phyloP scores from a whole-genome alignment of 257 asterid species.

The Solanum bulbocastanum region DNA sequence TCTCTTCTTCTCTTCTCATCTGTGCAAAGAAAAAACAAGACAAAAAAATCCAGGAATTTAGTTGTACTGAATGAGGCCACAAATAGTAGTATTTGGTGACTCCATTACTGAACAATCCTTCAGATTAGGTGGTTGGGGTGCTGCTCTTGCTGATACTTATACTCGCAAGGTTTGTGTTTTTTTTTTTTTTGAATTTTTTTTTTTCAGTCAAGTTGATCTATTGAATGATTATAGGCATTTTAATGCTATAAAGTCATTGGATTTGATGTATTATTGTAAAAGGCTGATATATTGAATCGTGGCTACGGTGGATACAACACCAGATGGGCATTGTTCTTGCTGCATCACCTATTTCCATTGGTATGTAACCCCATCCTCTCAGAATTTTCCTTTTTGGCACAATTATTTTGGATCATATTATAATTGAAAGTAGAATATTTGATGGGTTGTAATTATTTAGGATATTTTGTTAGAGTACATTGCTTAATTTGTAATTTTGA shows the following conservation, averaged over 20 bases:
- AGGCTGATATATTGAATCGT: conserved; percentile 83
- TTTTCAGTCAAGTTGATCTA: neutral
- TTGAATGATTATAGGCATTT: neutral
- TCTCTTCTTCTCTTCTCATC: too few species aligned
- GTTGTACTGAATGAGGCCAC: conserved; percentile 47
- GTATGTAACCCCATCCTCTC: conserved; percentile 13
- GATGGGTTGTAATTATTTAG: neutral
- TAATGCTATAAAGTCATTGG: neutral
- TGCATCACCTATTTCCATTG: conserved; percentile 73
- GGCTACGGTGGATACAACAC: conserved; percentile 97
- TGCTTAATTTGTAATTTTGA: neutral
- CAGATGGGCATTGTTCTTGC: conserved; percentile 86
- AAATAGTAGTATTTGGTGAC: conserved; percentile 77
- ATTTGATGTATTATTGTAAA: neutral
- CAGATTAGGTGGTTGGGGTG: conserved; percentile 89
- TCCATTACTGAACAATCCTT: conserved; percentile 77
- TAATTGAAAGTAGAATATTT: neutral
- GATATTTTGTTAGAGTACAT: neutral
- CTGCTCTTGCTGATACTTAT: conserved; percentile 65
- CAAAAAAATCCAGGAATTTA: neutral
- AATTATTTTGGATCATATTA: neutral
- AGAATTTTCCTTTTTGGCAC: neutral
- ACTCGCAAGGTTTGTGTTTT: conserved; percentile 50
- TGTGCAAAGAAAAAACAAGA: too few species aligned
- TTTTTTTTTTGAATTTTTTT: too few species aligned